Evolutionary conservation across 1,139 yeast genomes (phyloP).

Genomic region (Nakaseomyces kungkrabaensis): DNA sequence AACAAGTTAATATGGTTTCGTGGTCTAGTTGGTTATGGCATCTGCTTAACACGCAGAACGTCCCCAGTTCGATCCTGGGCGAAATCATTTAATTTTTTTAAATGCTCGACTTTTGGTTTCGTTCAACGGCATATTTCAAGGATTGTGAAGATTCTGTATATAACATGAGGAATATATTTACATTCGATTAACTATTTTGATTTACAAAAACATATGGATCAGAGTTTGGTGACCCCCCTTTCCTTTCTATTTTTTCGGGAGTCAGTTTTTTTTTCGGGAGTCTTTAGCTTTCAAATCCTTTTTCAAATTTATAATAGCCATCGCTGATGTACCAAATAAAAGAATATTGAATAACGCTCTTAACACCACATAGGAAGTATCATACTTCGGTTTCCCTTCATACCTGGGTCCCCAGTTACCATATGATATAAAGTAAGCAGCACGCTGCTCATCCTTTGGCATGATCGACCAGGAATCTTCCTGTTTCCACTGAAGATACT

Average conservation of each 20-base stretch:
- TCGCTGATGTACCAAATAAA: slow-evolving; percentile 18
- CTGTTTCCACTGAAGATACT: slow-evolving; percentile 36
- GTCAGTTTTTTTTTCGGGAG: slow-evolving; percentile 5
- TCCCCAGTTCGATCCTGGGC: slow-evolving; percentile 99
- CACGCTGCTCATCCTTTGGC: slow-evolving; percentile 30
- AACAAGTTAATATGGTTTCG: slow-evolving; percentile 37
- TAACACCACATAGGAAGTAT: slow-evolving; percentile 15
- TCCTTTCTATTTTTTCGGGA: neutral
- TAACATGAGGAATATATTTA: neutral
- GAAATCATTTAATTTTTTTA: slow-evolving; percentile 47
- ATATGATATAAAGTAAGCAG: slow-evolving; percentile 27
- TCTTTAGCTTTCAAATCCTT: slow-evolving; percentile 12
- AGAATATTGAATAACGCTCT: slow-evolving; percentile 19
- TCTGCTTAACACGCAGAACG: slow-evolving; percentile 99
- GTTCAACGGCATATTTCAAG: neutral
- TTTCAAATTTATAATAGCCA: slow-evolving; percentile 16
- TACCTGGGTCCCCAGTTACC: slow-evolving; percentile 26
- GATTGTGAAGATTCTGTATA: neutral
- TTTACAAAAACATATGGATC: too few relatives aligned
- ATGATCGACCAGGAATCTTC: slow-evolving; percentile 34
- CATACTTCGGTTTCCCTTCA: slow-evolving; percentile 7
- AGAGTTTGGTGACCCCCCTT: too few relatives aligned
- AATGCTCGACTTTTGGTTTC: neutral
- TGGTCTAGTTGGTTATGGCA: slow-evolving; percentile 99
- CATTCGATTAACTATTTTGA: neutral